A percentile compares a stretch with the other conserved stretches of the same genome.
Evolutionary conservation across 202 grass and related monocot genomes (phyloP).

Genomic region (Musa balbisiana): DNA sequence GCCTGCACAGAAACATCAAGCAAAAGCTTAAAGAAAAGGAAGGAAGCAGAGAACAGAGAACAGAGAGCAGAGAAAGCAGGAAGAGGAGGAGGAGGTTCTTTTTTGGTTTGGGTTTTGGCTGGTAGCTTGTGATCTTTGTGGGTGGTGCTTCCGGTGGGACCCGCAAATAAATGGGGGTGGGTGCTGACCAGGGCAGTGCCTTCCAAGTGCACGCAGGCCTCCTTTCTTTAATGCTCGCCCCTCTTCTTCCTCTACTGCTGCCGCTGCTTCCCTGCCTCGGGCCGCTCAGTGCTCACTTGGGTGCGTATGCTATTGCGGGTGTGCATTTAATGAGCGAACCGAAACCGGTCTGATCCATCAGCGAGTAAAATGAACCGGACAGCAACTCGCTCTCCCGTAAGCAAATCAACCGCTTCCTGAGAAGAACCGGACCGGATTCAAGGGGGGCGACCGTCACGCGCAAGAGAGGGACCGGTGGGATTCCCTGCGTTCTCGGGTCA

Average conservation of each 20-base stretch:
- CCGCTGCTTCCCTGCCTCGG: neutral
- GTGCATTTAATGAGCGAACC: neutral
- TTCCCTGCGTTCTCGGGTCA: conserved; percentile 23
- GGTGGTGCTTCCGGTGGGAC: neutral
- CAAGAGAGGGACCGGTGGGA: neutral
- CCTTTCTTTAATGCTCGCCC: neutral
- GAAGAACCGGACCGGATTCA: neutral
- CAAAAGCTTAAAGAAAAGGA: neutral
- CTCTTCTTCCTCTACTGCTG: neutral
- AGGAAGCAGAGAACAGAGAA: neutral
- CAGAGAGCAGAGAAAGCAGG: neutral
- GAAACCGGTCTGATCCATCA: too few species aligned
- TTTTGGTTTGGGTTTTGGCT: conserved; percentile 2
- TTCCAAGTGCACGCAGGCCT: too few species aligned
- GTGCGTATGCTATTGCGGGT: neutral
- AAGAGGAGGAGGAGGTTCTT: neutral
- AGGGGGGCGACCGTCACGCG: neutral
- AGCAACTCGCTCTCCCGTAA: too few species aligned
- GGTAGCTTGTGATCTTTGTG: neutral
- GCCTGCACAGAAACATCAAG: too few species aligned
- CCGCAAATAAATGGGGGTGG: neutral
- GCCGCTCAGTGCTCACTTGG: neutral
- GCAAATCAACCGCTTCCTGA: too few species aligned
- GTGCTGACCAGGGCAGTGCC: too few species aligned
- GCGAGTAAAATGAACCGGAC: too few species aligned